phyloP scores from a whole-genome alignment of 2,329 filamentous ascomycete genomes.

The Claviceps capensis region DNA sequence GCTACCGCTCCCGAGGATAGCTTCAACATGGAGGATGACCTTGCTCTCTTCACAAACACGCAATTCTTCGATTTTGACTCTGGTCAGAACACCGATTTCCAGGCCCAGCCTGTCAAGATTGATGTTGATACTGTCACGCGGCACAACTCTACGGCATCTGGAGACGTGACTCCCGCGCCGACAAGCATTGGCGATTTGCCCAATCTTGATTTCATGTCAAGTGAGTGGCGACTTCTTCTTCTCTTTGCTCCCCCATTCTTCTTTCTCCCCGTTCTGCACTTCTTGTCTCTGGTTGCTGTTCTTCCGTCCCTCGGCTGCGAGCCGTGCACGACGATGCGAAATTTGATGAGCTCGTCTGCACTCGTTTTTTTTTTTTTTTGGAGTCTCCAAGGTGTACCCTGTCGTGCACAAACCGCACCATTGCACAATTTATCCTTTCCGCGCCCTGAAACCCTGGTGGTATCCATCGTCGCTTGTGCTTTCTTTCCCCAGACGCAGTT shows the following conservation, averaged over 20 bases:
- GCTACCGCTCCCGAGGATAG: conserved; percentile 36
- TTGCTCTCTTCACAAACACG: conserved; percentile 70
- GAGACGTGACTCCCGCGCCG: conserved; percentile 25
- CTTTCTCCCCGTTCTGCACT: not conserved
- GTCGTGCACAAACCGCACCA: conserved; percentile 4
- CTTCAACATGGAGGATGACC: conserved; percentile 54
- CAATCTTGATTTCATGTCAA: conserved; percentile 35
- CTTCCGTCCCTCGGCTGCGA: not conserved
- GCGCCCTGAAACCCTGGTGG: too few species aligned
- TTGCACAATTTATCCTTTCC: not conserved
- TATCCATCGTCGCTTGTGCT: not conserved
- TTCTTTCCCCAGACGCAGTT: not conserved
- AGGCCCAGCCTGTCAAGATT: conserved; percentile 33
- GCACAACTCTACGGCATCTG: conserved; percentile 20
- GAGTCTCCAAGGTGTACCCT: not conserved
- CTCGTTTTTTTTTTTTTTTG: not conserved
- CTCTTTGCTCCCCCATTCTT: not conserved
- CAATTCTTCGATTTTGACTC: conserved; percentile 71
- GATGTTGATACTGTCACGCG: conserved; percentile 18
- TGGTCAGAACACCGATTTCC: conserved; percentile 44
- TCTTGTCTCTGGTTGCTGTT: not conserved
- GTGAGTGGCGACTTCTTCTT: conserved; percentile 23
- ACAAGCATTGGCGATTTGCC: conserved; percentile 32
- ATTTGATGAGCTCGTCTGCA: not conserved
- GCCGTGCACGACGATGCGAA: not conserved